Evolutionary conservation across 306 rosid genomes (phyloP).

Genomic region (Bauhinia variegata): DNA sequence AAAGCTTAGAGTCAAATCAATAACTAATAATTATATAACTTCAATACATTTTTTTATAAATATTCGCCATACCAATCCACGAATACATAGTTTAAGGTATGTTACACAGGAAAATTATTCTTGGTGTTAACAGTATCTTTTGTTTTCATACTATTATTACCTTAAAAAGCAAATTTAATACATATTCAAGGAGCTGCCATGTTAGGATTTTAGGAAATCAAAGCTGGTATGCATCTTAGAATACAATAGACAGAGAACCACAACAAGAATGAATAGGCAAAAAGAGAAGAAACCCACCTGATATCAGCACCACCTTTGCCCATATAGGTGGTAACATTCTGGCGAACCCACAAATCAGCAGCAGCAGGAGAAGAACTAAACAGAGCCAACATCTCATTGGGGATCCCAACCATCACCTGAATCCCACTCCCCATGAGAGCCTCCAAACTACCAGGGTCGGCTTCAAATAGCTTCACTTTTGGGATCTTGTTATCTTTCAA

Average conservation of each 20-base stretch:
- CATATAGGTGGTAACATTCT: constrained; percentile 66
- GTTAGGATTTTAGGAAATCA: background rate
- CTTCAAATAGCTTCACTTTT: constrained; percentile 87
- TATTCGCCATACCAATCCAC: too few species aligned
- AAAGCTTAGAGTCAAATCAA: background rate
- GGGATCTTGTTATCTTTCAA: constrained; percentile 63
- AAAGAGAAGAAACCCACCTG: constrained; percentile 53
- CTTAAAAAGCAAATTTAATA: constrained; percentile 20
- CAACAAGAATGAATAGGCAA: background rate
- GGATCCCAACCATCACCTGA: constrained; percentile 87
- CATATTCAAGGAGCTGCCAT: background rate
- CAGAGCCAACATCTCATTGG: constrained; percentile 74
- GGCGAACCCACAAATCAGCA: constrained; percentile 82
- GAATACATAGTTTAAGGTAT: background rate
- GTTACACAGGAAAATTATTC: constrained; percentile 3
- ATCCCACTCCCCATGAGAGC: constrained; percentile 75
- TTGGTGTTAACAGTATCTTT: background rate
- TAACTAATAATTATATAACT: too few species aligned
- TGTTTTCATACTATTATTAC: background rate
- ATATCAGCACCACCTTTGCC: constrained; percentile 80
- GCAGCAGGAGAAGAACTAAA: constrained; percentile 66
- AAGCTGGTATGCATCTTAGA: background rate
- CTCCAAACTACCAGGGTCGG: constrained; percentile 60
- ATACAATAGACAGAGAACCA: background rate
- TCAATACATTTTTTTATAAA: too few species aligned